These are phyloP conservation scores for Alternaria infectoria DNA, from an alignment of 2,329 filamentous ascomycete species.

Conservation along the genomic window DNA sequence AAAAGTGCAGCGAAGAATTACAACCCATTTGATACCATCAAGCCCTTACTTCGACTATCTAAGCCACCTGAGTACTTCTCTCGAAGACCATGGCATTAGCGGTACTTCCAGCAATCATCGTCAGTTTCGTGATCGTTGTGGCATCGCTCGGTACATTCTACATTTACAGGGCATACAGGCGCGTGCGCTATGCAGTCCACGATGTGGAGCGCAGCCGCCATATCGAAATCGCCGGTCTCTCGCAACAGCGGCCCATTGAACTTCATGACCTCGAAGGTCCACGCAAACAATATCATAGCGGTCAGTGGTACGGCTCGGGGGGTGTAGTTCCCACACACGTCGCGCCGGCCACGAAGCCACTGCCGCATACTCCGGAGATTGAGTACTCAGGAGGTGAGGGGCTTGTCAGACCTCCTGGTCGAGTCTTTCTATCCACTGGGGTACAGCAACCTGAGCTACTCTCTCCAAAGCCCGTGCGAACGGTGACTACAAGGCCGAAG, in stretches of 20 bases:
- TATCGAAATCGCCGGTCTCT: neutral
- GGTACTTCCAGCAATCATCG: neutral
- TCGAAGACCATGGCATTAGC: neutral
- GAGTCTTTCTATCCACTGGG: neutral
- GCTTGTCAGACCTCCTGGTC: neutral
- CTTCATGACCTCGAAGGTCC: neutral
- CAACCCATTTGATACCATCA: neutral
- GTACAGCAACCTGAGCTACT: neutral
- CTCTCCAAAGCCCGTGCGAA: neutral
- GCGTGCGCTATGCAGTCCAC: neutral
- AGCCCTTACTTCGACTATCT: neutral
- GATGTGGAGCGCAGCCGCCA: neutral
- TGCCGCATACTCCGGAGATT: neutral
- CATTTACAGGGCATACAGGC: neutral
- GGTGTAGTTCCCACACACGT: neutral
- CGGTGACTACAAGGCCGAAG: neutral
- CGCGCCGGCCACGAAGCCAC: neutral
- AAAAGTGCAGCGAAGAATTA: neutral
- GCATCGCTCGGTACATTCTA: neutral
- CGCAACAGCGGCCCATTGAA: neutral
- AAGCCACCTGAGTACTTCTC: neutral
- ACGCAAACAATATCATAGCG: neutral
- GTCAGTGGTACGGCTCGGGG: neutral
- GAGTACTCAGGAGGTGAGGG: constrained; percentile 1
- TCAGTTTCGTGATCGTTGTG: neutral